phyloP scores from a whole-genome alignment of 2,329 filamentous ascomycete genomes.

The Arachnopeziza araneosa region DNA sequence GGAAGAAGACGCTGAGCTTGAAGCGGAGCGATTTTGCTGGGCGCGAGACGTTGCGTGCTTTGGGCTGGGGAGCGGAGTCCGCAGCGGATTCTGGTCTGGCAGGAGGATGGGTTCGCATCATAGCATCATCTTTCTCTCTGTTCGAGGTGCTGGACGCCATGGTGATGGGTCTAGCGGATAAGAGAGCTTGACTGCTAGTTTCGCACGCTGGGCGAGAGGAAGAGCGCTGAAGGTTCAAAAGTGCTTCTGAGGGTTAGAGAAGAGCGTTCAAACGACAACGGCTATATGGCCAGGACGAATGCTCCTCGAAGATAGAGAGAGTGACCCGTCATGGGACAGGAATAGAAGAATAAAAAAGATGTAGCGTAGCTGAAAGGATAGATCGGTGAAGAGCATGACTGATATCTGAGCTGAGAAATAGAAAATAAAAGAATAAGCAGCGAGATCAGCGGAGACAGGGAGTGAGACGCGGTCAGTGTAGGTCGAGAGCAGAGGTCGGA shows the following conservation, averaged over 20 bases:
- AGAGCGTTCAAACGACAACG: neutral
- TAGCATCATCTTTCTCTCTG: neutral
- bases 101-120: neutral
- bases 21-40: conserved; percentile 10
- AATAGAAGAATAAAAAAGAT: neutral
- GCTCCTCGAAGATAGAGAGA: neutral
- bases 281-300: neutral
- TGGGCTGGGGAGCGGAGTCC: neutral
- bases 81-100: neutral
- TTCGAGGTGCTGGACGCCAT: neutral
- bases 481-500: neutral
- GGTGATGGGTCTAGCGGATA: neutral
- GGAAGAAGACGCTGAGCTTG: conserved; percentile 11
- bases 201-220: neutral
- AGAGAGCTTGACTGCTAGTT: neutral
- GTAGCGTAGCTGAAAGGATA: neutral
- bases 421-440: neutral
- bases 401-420: neutral
- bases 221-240: neutral
- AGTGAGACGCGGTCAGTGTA: neutral
- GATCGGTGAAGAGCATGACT: neutral
- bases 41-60: neutral
- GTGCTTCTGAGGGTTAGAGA: neutral
- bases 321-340: neutral
- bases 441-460: neutral